Base-by-base conservation (phyloP, 129 eudicot genomes). In the Dittrichia graveolens region DNA sequence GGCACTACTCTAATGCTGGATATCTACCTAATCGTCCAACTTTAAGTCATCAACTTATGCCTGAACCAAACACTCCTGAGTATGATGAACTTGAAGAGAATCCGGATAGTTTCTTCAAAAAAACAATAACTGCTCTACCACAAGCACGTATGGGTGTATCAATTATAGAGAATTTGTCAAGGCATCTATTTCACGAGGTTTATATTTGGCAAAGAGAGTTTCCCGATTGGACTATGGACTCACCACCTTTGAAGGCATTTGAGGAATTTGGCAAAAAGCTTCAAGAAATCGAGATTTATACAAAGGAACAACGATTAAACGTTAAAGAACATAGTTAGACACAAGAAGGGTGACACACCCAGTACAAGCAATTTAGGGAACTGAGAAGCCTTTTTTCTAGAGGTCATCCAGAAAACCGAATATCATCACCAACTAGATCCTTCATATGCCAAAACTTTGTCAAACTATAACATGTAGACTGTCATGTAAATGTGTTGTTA, bases 1-100 rank as follows among this genome's bases (percentile, higher is more conserved):
- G 96, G n/a, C 96, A 87, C 19, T 90, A 83, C 70, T 58, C 94
- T 43, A 87, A 90, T 38, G 96, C 80, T 0, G 96, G 96, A 3
- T 90, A 83, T 82, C 69, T 81, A 16, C 96, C 89, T 3, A 90
- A 85, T 56, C 81, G 91, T 3, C 96, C 96, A 5, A 78, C 91
- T 50, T 3, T 83, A 7, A 87, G 89, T 75, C 83, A 91, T 6
- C 61, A 76, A 14, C 49, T 83, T 41, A 85, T 87, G 79, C 96
- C 96, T 16, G 83, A 87, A 61, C 83, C 78, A 3, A 63, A 78
- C 37, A 82, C 87, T 12, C 75, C 34, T 3, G 96, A 84, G 31
- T 85, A 87, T 7, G 82, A 78, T 3, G 90, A 87, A 83, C 86
- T 87, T 39, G 37, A 67, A 59, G 35, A 76, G 12, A 60, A 87